phyloP scores from a whole-genome alignment of 1,139 yeast genomes.

The Kazachstania sp. region DNA sequence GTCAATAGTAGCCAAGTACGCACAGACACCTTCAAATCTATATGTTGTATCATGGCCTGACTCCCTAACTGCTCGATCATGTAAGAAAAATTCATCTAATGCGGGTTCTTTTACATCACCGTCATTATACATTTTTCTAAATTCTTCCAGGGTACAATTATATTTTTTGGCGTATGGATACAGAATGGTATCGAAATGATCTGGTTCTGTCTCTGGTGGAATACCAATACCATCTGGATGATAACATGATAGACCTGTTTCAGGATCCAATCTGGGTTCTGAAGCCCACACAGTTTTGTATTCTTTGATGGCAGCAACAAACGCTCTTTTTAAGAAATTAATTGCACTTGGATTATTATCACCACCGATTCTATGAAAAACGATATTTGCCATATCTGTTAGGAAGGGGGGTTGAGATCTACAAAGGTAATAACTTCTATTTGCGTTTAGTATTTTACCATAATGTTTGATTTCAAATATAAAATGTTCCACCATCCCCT shows the following conservation, averaged over 20 bases:
- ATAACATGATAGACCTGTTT: conserved; percentile 82
- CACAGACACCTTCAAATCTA: conserved; percentile 83
- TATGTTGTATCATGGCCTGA: conserved; percentile 95
- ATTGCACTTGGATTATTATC: conserved; percentile 38
- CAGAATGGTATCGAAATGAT: conserved; percentile 73
- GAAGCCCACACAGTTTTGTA: conserved; percentile 74
- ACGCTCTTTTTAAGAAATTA: conserved; percentile 57
- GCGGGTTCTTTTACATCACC: conserved; percentile 63
- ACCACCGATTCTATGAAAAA: conserved; percentile 52
- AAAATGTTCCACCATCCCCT: conserved; percentile 90
- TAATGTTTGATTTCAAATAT: conserved; percentile 84
- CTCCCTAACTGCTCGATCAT: conserved; percentile 93
- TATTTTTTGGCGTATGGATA: conserved; percentile 62
- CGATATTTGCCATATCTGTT: conserved; percentile 80
- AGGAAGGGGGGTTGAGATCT: conserved; percentile 97
- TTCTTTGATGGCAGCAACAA: conserved; percentile 77
- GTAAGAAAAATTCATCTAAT: conserved; percentile 79
- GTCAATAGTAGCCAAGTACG: conserved; percentile 84
- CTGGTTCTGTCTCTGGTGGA: conserved; percentile 94
- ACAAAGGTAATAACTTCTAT: conserved; percentile 81
- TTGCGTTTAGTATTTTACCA: conserved; percentile 91
- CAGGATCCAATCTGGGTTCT: conserved; percentile 61
- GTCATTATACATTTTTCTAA: conserved; percentile 60
- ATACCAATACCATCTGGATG: conserved; percentile 86
- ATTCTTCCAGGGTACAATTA: conserved; percentile 54